Percentiles rank a stretch among this genome's conserved stretches.
These are phyloP conservation scores for Emericellopsis cladophorae DNA, from an alignment of 2,329 filamentous ascomycete genomes.

Conservation along the genomic window DNA sequence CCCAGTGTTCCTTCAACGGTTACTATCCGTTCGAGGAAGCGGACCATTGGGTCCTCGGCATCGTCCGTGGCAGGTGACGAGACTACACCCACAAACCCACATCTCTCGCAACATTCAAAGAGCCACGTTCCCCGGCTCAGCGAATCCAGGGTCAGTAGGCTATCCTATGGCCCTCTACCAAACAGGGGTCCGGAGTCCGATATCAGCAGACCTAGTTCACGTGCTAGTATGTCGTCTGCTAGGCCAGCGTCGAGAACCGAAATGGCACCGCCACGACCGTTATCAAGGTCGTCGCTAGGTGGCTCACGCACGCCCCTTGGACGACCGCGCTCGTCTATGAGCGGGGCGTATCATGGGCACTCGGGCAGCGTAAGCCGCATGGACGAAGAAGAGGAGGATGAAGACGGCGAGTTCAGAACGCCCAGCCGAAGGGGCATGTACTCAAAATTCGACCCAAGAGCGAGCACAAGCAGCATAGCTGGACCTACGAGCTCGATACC, in stretches of 20 bases:
- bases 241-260: slow-evolving; percentile 42
- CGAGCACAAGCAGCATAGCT: slow-evolving; percentile 24
- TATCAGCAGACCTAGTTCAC: slow-evolving; percentile 54
- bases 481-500: slow-evolving; percentile 31
- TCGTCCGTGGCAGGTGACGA: slow-evolving; percentile 40
- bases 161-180: slow-evolving; percentile 51
- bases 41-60: slow-evolving; percentile 43
- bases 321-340: slow-evolving; percentile 60
- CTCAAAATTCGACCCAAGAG: slow-evolving; percentile 32
- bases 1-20: slow-evolving; percentile 39
- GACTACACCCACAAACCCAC: slow-evolving; percentile 30
- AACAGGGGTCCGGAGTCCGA: slow-evolving; percentile 37
- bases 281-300: slow-evolving; percentile 50
- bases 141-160: slow-evolving; percentile 46
- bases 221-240: slow-evolving; percentile 48
- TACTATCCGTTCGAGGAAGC: slow-evolving; percentile 58
- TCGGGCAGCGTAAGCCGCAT: slow-evolving; percentile 44
- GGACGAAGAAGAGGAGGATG: slow-evolving; percentile 31
- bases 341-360: slow-evolving; percentile 47
- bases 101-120: slow-evolving; percentile 21
- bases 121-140: slow-evolving; percentile 45
- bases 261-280: slow-evolving; percentile 43
- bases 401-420: slow-evolving; percentile 29
- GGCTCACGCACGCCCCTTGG: slow-evolving; percentile 53
- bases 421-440: slow-evolving; percentile 43